Base-by-base conservation (phyloP, 2,329 filamentous ascomycete genomes). In the Cladosporium sp. region DNA sequence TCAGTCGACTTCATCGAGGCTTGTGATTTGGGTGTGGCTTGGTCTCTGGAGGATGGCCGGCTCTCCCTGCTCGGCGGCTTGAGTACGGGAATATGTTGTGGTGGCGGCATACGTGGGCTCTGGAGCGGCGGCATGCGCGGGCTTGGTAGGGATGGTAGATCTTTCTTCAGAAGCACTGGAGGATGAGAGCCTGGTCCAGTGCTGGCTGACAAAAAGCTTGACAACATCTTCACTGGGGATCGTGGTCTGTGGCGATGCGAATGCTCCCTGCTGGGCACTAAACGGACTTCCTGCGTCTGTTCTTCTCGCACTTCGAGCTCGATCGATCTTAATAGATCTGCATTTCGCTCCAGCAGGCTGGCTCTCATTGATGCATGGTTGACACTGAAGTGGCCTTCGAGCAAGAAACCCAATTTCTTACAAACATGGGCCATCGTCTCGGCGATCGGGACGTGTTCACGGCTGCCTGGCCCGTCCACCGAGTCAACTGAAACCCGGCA, bases 141-240 rank as follows among this genome's bases (percentile, higher is more conserved):
- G 4, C 71, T 68, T 57, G 74, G 71, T 34, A 75, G 67, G 7
- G 67, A 64, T 3, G 73, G 73, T 4, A 74, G 67, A 30, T 75
- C 69, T 55, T 76, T 74, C 58, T 71, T 71, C 52, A 74, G 60
- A 5, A 72, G 64, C 2, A 66, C 68, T 4, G 73, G 71, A 32
- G 73, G 69, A 51, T 76, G 74, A 51, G 66, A 71, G n/a, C 71
- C 74, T 59, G 79, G 84, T 65, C 84, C 86, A 28, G 87, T 86
- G 38, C 87, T 86, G 72, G 96, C 87, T 15, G 61, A 64, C 32
- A 78, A 68, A 64, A 97, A 87, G 74, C 86, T 96, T 0, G 93
- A 96, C 18, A 98, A 83, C 74, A 97, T 84, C 77, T 97, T 98
- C 58, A 96, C 92, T 0, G 94, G 93, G 0, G 93, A 97, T n/a